A percentile compares a stretch with the other conserved stretches of the same genome.
Conservation (phyloP, 2,329 filamentous ascomycete species). For the Fusarium keratoplasticum region DNA sequence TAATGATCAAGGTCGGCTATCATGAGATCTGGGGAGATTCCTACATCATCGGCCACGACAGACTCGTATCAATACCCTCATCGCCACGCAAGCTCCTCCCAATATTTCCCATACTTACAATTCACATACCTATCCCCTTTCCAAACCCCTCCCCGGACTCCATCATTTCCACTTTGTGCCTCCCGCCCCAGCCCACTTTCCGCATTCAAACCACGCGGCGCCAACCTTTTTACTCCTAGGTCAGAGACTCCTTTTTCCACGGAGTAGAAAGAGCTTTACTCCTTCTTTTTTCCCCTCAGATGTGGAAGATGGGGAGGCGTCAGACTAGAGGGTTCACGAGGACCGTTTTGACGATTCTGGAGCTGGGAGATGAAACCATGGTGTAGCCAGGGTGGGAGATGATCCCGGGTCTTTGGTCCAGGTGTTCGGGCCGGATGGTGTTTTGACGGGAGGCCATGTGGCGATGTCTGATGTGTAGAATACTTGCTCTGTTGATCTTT, state of each 20-base stretch:
- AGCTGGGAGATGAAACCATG: not conserved
- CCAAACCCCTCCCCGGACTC: not conserved
- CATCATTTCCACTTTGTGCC: not conserved
- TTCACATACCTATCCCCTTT: not conserved
- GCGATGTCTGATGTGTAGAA: not conserved
- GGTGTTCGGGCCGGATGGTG: not conserved
- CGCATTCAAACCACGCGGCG: slow-evolving; percentile 27
- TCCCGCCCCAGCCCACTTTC: slow-evolving; percentile 1
- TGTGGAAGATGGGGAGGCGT: not conserved
- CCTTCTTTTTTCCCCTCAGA: not conserved
- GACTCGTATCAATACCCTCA: not conserved
- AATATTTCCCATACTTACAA: not conserved
- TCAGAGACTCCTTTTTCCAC: not conserved
- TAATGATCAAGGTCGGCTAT: not conserved
- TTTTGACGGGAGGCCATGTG: not conserved
- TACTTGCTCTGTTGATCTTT: not conserved
- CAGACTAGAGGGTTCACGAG: not conserved
- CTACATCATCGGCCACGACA: not conserved
- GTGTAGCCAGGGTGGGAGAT: not conserved
- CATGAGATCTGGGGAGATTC: not conserved
- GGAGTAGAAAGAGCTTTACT: not conserved
- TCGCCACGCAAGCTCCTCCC: not conserved
- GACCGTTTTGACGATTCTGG: slow-evolving; percentile 1
- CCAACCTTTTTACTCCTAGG: slow-evolving; percentile 5
- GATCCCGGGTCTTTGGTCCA: not conserved